A percentile compares a stretch with the other conserved stretches of the same genome.
These are phyloP conservation scores for Cutaneotrichosporon cutaneum DNA, from an alignment of 1,284 basidiomycete species.

Conservation along the genomic window DNA sequence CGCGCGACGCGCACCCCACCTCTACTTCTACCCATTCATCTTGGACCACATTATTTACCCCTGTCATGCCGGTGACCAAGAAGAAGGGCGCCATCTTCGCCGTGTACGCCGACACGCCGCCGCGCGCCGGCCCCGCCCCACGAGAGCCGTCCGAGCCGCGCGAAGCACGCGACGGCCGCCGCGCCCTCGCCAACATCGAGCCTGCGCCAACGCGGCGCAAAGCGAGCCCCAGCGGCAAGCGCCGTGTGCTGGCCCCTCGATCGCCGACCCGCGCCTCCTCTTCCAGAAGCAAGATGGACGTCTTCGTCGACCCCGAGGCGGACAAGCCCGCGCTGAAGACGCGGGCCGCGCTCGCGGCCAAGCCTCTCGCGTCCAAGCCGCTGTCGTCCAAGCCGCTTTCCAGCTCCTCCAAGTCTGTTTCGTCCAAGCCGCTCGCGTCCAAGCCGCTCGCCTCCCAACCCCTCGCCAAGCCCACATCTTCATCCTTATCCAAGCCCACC, in stretches of 20 bases:
- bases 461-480: neutral
- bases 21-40: neutral
- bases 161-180: conserved; percentile 14
- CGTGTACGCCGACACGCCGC: conserved; percentile 51
- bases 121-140: conserved; percentile 3
- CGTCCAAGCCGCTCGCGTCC: neutral
- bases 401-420: neutral
- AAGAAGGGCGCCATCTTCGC: conserved; percentile 53
- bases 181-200: neutral
- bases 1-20: neutral
- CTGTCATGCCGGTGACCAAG: conserved; percentile 49
- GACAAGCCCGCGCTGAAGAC: no score
- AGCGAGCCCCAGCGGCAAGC: neutral
- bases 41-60: neutral
- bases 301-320: neutral
- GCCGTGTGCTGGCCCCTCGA: neutral
- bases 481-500: neutral
- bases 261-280: neutral
- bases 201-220: conserved; percentile 1
- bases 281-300: neutral
- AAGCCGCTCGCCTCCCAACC: neutral
- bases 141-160: conserved; percentile 14
- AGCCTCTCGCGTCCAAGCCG: no score
- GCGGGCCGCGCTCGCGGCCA: no score
- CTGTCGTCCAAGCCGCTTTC: neutral